Conservation (phyloP, 768 basidiomycete species). For the Macrolepiota fuliginosa region DNA sequence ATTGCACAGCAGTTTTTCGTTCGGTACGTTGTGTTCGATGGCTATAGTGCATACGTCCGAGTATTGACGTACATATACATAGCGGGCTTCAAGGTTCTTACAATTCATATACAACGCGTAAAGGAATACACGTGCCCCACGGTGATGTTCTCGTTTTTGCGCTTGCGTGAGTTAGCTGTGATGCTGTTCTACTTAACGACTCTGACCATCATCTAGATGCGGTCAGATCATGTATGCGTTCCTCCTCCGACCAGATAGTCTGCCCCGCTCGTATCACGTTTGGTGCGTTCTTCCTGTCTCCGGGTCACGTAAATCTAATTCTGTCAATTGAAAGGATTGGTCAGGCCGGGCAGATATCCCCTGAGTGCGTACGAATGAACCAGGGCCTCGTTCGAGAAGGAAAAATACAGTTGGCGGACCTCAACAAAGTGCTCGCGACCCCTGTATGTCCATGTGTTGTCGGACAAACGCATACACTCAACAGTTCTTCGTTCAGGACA, state of each 20-base stretch:
- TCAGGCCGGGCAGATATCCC: constrained; percentile 62
- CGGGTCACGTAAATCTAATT: neutral
- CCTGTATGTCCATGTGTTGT: constrained; percentile 33
- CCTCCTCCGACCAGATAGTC: constrained; percentile 77
- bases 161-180: constrained; percentile 47
- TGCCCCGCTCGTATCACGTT: constrained; percentile 36
- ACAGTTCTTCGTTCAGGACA: constrained; percentile 36
- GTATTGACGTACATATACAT: neutral
- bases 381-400: constrained; percentile 56
- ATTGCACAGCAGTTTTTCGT: constrained; percentile 91
- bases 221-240: constrained; percentile 86
- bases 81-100: constrained; percentile 91
- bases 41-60: neutral
- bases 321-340: constrained; percentile 52
- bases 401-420: constrained; percentile 48
- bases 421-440: constrained; percentile 53
- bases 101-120: constrained; percentile 70
- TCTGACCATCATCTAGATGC: constrained; percentile 42
- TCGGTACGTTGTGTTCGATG: constrained; percentile 46
- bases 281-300: no score
- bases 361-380: constrained; percentile 60
- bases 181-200: neutral
- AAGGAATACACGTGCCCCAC: constrained; percentile 71
- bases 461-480: neutral
- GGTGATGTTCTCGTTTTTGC: constrained; percentile 84